These are phyloP conservation scores for Cyberlindnera petersonii DNA, from an alignment of 805 yeast species.

Conservation along the genomic window DNA sequence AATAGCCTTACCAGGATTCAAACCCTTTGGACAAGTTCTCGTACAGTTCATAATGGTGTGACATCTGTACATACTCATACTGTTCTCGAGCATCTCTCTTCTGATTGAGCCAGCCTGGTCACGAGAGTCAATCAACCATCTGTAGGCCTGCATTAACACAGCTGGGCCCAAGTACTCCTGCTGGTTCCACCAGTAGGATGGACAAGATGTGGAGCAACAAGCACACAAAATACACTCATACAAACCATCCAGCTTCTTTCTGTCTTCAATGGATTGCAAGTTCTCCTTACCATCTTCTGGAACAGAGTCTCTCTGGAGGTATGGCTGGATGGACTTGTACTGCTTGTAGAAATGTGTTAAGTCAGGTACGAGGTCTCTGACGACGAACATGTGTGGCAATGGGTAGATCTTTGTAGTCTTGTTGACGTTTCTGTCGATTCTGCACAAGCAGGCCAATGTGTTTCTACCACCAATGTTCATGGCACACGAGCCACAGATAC, in stretches of 20 bases:
- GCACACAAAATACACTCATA: conserved; percentile 98
- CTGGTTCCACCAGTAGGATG: conserved; percentile 99
- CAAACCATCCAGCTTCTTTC: conserved; percentile 93
- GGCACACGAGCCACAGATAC: conserved; percentile 99
- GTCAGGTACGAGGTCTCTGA: conserved; percentile 96
- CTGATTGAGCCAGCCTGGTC: conserved; percentile 83
- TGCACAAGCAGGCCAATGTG: conserved; percentile 94
- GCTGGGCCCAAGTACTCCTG: conserved; percentile 99
- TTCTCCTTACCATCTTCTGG: conserved; percentile 94
- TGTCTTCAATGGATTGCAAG: conserved; percentile 85
- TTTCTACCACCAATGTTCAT: conserved; percentile 98
- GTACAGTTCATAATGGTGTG: conserved; percentile 99
- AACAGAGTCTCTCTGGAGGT: conserved; percentile 69
- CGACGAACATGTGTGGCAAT: conserved; percentile 96
- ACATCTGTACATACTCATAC: conserved; percentile 97
- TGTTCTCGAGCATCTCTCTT: conserved; percentile 87
- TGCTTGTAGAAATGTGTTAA: conserved; percentile 97
- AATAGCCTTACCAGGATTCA: conserved; percentile 96
- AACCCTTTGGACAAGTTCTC: conserved; percentile 95
- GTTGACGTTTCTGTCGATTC: conserved; percentile 74
- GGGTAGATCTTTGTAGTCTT: conserved; percentile 90
- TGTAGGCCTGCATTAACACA: conserved; percentile 96
- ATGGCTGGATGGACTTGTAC: conserved; percentile 97
- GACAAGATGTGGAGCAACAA: conserved; percentile 98
- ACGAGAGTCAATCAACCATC: conserved; percentile 98